Conservation (phyloP, 1,284 basidiomycete genomes). For the Sphagnurus paluster region DNA sequence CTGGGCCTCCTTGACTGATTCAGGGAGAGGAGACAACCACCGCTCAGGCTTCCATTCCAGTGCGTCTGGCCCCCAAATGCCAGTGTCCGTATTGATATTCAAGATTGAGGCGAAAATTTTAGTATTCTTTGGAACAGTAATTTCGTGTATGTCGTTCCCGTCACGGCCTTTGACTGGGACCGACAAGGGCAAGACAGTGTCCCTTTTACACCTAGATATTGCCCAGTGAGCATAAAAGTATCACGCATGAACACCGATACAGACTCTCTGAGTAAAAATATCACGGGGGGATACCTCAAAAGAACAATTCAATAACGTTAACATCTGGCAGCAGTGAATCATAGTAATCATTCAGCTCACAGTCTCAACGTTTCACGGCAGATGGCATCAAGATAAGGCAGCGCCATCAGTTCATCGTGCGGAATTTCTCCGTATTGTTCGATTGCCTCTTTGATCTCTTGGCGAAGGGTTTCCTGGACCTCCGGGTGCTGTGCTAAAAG, state of each 20-base stretch:
- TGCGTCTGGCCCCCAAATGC: slow-evolving; percentile 20
- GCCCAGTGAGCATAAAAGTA: no score
- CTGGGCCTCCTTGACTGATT: slow-evolving; percentile 14
- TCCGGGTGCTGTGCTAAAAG: slow-evolving; percentile 24
- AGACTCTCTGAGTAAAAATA: no score
- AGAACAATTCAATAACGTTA: no score
- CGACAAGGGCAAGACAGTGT: slow-evolving; percentile 24
- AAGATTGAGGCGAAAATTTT: slow-evolving; percentile 17
- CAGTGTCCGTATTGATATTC: slow-evolving; percentile 16
- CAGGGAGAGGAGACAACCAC: slow-evolving; percentile 19
- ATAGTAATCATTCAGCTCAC: slow-evolving; percentile 28
- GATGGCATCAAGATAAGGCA: slow-evolving; percentile 45
- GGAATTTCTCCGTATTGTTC: slow-evolving; percentile 19
- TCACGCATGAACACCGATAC: no score
- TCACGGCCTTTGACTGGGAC: slow-evolving; percentile 23
- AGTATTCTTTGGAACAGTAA: slow-evolving; percentile 21
- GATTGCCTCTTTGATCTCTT: slow-evolving; percentile 25
- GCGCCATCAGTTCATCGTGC: slow-evolving; percentile 35
- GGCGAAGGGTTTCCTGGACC: slow-evolving; percentile 28
- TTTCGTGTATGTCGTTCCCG: slow-evolving; percentile 20
- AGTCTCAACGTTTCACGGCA: slow-evolving; percentile 33
- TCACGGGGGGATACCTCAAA: slow-evolving; percentile 32
- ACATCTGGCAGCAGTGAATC: no score
- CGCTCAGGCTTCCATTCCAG: slow-evolving; percentile 23
- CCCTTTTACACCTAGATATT: slow-evolving; percentile 18